Evolutionary conservation across 352 stramenopile species (phyloP).

Genomic region (Phytophthora pini): DNA sequence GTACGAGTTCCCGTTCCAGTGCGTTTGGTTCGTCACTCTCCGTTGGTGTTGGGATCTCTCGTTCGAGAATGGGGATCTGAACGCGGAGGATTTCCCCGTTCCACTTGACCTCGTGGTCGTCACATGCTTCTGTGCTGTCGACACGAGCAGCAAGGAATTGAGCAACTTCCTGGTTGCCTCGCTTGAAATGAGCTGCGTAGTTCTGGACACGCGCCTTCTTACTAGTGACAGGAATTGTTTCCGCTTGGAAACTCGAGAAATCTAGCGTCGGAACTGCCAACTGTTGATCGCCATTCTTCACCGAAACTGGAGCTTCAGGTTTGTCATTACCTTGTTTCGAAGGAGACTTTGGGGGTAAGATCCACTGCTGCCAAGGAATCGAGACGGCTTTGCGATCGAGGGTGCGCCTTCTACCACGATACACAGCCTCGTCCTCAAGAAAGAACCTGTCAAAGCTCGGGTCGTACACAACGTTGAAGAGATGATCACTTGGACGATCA

Average conservation of each 20-base stretch:
- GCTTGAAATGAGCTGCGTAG: constrained; percentile 47
- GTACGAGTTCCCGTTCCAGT: constrained; percentile 3
- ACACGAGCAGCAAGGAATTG: constrained; percentile 7
- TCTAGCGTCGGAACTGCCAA: constrained; percentile 12
- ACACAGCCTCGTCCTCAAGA: constrained; percentile 36
- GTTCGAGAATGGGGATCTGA: constrained; percentile 22
- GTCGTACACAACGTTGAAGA: constrained; percentile 57
- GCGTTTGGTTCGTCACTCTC: neutral
- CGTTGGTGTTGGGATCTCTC: neutral
- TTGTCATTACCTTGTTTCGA: constrained; percentile 12
- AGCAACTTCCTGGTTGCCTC: constrained; percentile 12
- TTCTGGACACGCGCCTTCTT: constrained; percentile 42
- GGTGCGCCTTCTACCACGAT: neutral
- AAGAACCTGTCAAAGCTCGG: constrained; percentile 56
- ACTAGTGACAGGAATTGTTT: constrained; percentile 3
- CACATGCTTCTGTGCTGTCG: constrained; percentile 10
- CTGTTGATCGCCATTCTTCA: neutral
- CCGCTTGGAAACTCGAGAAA: constrained; percentile 14
- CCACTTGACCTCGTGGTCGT: constrained; percentile 45
- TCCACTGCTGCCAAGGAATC: constrained; percentile 50
- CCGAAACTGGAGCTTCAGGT: neutral
- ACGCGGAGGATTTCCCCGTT: constrained; percentile 48
- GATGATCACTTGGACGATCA: constrained; percentile 5
- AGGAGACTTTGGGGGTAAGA: constrained; percentile 38
- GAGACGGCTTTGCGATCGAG: constrained; percentile 7